Conservation (phyloP, 805 yeast genomes). For the Hanseniaspora lachancei region DNA sequence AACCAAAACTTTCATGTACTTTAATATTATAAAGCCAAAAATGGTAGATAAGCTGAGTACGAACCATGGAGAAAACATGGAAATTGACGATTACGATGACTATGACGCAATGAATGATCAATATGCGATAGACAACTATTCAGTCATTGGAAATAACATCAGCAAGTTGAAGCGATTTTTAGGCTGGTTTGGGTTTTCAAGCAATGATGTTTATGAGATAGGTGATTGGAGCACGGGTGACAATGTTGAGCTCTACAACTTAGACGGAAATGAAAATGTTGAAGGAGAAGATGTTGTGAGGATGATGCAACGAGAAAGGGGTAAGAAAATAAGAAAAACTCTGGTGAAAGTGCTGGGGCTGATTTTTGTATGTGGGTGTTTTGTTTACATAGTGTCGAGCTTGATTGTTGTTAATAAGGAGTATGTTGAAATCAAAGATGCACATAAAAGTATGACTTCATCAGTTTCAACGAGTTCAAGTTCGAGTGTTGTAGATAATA, state of each 20-base stretch:
- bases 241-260: conserved; percentile 9
- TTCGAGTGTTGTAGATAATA: not conserved
- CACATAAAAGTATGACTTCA: not conserved
- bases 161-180: conserved; percentile 1
- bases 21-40: too few relatives aligned
- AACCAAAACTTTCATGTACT: too few relatives aligned
- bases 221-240: conserved; percentile 3
- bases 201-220: not conserved
- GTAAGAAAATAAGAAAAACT: not conserved
- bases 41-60: not conserved
- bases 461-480: not conserved
- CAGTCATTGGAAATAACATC: conserved; percentile 1
- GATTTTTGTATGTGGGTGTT: not conserved
- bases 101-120: conserved; percentile 5
- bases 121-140: conserved; percentile 7
- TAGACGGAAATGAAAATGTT: not conserved
- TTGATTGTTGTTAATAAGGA: conserved; percentile 5
- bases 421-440: not conserved
- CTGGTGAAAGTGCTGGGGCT: not conserved
- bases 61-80: not conserved
- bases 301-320: not conserved
- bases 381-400: conserved; percentile 1
- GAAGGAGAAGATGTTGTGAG: not conserved
- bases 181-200: not conserved
- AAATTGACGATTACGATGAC: conserved; percentile 4